Conservation (phyloP, 371 early-diverging fungal species). For the Batrachochytrium dendrobatidis region DNA sequence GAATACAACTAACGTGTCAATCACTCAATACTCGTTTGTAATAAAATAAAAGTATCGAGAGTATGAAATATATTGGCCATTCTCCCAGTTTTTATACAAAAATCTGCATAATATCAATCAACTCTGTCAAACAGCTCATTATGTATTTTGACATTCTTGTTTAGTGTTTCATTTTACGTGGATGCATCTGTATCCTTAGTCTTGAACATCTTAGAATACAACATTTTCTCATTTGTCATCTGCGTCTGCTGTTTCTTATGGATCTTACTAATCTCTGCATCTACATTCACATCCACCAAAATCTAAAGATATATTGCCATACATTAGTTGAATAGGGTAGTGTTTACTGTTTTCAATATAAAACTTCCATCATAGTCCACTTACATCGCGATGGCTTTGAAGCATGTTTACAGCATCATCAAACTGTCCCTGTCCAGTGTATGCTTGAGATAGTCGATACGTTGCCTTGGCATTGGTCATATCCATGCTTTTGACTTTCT, state of each 20-base stretch:
- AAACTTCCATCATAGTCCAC: not conserved
- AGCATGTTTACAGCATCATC: slow-evolving; percentile 12
- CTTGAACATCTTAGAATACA: slow-evolving; percentile 16
- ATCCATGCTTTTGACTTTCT: slow-evolving; percentile 14
- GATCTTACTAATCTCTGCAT: not conserved
- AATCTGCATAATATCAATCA: too few relatives aligned
- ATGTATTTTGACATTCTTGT: too few relatives aligned
- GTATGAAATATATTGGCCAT: too few relatives aligned
- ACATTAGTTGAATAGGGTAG: not conserved
- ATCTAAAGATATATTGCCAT: not conserved
- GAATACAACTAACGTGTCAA: too few relatives aligned
- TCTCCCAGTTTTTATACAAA: too few relatives aligned
- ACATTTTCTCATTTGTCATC: slow-evolving; percentile 3
- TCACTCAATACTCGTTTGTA: too few relatives aligned
- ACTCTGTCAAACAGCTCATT: too few relatives aligned
- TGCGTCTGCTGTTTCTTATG: not conserved
- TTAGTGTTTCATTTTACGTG: too few relatives aligned
- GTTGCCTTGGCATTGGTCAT: slow-evolving; percentile 16
- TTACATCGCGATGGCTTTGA: slow-evolving; percentile 3
- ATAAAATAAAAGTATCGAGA: too few relatives aligned
- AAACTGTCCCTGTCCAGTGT: slow-evolving; percentile 1
- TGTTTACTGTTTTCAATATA: not conserved
- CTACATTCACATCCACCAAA: not conserved
- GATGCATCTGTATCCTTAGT: too few relatives aligned
- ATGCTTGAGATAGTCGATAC: slow-evolving; percentile 17